Percentiles rank a stretch among this genome's conserved stretches.
Conservation (phyloP, 352 stramenopile species). For the Phytophthora syringae region DNA sequence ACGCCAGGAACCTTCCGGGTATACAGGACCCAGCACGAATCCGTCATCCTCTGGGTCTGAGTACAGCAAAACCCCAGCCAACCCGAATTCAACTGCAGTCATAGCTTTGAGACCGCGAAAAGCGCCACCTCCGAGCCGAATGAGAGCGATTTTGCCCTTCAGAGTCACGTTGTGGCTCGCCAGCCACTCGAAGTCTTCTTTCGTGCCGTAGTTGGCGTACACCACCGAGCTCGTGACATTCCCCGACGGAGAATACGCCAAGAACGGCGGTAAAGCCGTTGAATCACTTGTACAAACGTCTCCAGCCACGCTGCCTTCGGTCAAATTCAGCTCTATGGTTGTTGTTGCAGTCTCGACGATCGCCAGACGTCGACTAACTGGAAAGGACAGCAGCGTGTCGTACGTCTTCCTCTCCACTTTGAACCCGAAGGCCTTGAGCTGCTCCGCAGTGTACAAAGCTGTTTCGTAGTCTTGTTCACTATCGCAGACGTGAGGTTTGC, state of each 20-base stretch:
- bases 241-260: constrained; percentile 81
- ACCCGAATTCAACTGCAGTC: constrained; percentile 72
- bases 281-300: constrained; percentile 61
- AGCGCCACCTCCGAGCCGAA: constrained; percentile 70
- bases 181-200: constrained; percentile 78
- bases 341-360: constrained; percentile 46
- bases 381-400: constrained; percentile 71
- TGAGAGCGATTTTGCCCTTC: constrained; percentile 83
- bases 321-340: constrained; percentile 55
- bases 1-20: constrained; percentile 85
- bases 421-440: constrained; percentile 63
- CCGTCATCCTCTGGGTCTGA: constrained; percentile 91
- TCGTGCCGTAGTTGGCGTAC: constrained; percentile 87
- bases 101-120: constrained; percentile 82
- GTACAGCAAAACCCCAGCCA: constrained; percentile 84
- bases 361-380: constrained; percentile 43
- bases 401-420: constrained; percentile 69
- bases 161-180: constrained; percentile 59
- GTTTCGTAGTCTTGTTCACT: constrained; percentile 59
- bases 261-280: constrained; percentile 72
- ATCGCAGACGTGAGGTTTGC: constrained; percentile 49
- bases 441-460: constrained; percentile 52
- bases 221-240: constrained; percentile 68
- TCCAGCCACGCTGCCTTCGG: constrained; percentile 56
- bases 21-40: constrained; percentile 60